Evolutionary conservation across 2,329 filamentous ascomycete species (phyloP).

Genomic region (Dissoconium aciculare): DNA sequence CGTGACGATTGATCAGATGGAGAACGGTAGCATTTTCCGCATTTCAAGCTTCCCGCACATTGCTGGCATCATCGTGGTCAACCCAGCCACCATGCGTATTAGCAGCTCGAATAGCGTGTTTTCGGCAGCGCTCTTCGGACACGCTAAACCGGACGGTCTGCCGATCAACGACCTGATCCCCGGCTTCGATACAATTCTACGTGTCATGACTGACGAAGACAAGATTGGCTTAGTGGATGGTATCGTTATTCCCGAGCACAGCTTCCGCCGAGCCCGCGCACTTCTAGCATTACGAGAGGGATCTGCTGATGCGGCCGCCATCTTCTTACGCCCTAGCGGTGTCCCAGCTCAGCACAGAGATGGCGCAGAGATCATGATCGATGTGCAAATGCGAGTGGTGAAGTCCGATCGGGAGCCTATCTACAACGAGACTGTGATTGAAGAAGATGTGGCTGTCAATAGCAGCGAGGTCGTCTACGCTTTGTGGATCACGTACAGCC

Average conservation of each 20-base stretch:
- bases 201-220: conserved; percentile 73
- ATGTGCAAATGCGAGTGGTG: conserved; percentile 92
- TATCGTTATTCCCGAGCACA: conserved; percentile 93
- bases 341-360: conserved; percentile 77
- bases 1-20: conserved; percentile 60
- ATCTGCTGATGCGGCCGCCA: conserved; percentile 56
- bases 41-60: conserved; percentile 95
- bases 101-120: conserved; percentile 93
- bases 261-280: conserved; percentile 77
- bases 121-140: conserved; percentile 79
- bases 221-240: conserved; percentile 71
- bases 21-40: conserved; percentile 55
- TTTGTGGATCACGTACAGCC: conserved; percentile 92
- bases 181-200: conserved; percentile 69
- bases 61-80: conserved; percentile 85
- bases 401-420: conserved; percentile 60
- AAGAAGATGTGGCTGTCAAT: conserved; percentile 43
- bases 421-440: conserved; percentile 48
- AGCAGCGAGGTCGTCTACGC: conserved; percentile 77
- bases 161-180: conserved; percentile 70
- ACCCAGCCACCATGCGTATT: conserved; percentile 61
- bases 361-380: conserved; percentile 80
- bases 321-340: conserved; percentile 72
- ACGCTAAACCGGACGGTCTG: conserved; percentile 67
- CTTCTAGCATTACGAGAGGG: conserved; percentile 73